Evolutionary conservation across 371 early-diverging fungal species (phyloP).

Genomic region (Umbelopsis sp.): DNA sequence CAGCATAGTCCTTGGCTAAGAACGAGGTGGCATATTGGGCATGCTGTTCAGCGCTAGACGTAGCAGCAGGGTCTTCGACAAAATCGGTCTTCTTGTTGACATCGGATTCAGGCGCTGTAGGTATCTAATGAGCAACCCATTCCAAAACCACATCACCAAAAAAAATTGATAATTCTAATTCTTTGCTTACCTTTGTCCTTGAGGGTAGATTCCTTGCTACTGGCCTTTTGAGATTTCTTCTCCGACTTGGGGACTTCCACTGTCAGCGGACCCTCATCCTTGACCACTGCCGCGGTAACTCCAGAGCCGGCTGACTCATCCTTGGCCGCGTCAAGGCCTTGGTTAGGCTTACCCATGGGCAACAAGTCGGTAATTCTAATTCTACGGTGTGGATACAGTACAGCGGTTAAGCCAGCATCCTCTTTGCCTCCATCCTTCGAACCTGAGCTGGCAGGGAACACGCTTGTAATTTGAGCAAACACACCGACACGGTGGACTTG

Average conservation of each 20-base stretch:
- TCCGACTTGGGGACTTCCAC: slow-evolving; percentile 1
- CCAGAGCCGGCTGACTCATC: slow-evolving; percentile 30
- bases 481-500: slow-evolving; percentile 92
- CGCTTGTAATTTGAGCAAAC: slow-evolving; percentile 96
- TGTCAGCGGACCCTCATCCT: slow-evolving; percentile 25
- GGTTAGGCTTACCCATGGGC: slow-evolving; percentile 34
- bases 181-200: neutral
- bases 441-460: slow-evolving; percentile 85
- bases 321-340: slow-evolving; percentile 13
- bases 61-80: neutral
- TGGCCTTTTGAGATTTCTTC: slow-evolving; percentile 5
- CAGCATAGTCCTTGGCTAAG: slow-evolving; percentile 68
- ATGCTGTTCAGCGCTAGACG: neutral
- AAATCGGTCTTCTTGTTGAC: slow-evolving; percentile 13
- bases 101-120: slow-evolving; percentile 5
- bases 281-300: slow-evolving; percentile 26
- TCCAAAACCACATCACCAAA: too few relatives aligned
- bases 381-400: slow-evolving; percentile 93
- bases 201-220: neutral
- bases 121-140: neutral
- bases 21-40: slow-evolving; percentile 53
- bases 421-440: slow-evolving; percentile 43
- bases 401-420: slow-evolving; percentile 88
- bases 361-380: slow-evolving; percentile 80
- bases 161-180: too few relatives aligned